Conservation (phyloP, 768 basidiomycete genomes). For the Rubroboletus satanas region DNA sequence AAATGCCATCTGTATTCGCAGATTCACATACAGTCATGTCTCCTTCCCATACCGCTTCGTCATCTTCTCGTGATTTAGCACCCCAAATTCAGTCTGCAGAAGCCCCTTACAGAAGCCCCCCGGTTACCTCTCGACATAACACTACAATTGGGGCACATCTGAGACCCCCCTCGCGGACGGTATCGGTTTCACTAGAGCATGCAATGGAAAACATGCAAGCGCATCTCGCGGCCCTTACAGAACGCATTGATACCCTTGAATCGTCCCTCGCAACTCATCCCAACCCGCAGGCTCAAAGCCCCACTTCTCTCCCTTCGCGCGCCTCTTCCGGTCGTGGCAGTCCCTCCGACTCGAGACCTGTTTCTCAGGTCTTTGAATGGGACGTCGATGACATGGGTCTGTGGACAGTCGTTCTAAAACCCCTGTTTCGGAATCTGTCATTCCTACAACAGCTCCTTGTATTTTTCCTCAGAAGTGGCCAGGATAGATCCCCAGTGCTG, state of each 20-base stretch:
- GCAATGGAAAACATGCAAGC: conserved; percentile 79
- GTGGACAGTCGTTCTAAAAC: conserved; percentile 73
- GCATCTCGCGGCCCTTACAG: conserved; percentile 75
- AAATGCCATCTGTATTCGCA: conserved; percentile 72
- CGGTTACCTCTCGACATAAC: conserved; percentile 34
- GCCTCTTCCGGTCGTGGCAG: conserved; percentile 42
- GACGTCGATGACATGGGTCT: conserved; percentile 80
- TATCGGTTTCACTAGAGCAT: conserved; percentile 49
- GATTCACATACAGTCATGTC: conserved; percentile 39
- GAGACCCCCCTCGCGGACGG: conserved; percentile 42
- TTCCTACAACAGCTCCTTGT: conserved; percentile 46
- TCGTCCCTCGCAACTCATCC: conserved; percentile 30
- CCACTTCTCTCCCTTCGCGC: conserved; percentile 40
- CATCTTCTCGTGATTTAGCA: conserved; percentile 37
- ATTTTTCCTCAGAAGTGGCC: conserved; percentile 54
- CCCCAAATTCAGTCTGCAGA: conserved; percentile 38
- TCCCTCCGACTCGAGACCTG: conserved; percentile 32
- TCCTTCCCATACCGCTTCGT: conserved; percentile 36
- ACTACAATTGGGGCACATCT: conserved; percentile 31
- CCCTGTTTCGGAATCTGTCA: conserved; percentile 50
- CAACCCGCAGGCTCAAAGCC: conserved; percentile 35
- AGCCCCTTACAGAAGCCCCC: conserved; percentile 34
- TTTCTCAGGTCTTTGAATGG: conserved; percentile 41
- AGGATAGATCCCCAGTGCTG: conserved; percentile 59
- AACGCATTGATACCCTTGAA: conserved; percentile 74